Percentiles rank a stretch among this genome's conserved stretches.
These are phyloP conservation scores for Lichina pygmaea DNA, from an alignment of 495 filamentous ascomycete species.

Conservation along the genomic window DNA sequence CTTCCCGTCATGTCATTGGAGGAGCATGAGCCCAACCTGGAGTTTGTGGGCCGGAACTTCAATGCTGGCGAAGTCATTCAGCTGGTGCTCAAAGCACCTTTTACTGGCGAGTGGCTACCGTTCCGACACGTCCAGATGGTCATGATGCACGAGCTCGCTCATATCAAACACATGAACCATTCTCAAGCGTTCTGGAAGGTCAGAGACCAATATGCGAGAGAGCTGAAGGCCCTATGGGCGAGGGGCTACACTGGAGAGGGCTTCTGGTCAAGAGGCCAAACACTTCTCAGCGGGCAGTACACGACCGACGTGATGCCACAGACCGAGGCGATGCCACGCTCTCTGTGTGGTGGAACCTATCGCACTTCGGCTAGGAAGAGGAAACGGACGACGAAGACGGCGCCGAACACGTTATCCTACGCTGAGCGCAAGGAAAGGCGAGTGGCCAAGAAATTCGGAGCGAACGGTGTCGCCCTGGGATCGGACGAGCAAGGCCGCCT, in stretches of 20 bases:
- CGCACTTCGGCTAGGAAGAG: constrained; percentile 14
- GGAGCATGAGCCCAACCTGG: constrained; percentile 44
- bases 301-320: constrained; percentile 21
- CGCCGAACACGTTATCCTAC: constrained; percentile 15
- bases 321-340: constrained; percentile 26
- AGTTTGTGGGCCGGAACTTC: constrained; percentile 60
- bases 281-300: constrained; percentile 29
- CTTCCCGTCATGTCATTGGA: constrained; percentile 47
- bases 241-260: constrained; percentile 48
- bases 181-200: constrained; percentile 45
- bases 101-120: constrained; percentile 37
- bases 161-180: constrained; percentile 71
- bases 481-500: constrained; percentile 32
- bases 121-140: constrained; percentile 61
- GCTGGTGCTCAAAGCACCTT: constrained; percentile 38
- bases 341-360: constrained; percentile 46
- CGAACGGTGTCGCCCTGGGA: constrained; percentile 34
- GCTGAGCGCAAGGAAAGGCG: constrained; percentile 33
- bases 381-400: constrained; percentile 21
- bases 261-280: constrained; percentile 41
- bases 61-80: constrained; percentile 67
- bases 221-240: constrained; percentile 35
- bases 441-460: constrained; percentile 51
- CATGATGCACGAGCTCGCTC: constrained; percentile 59
- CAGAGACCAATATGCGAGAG: constrained; percentile 32